Evolutionary conservation across 495 filamentous ascomycete genomes (phyloP).

Genomic region (Penicillium longicatenatum): DNA sequence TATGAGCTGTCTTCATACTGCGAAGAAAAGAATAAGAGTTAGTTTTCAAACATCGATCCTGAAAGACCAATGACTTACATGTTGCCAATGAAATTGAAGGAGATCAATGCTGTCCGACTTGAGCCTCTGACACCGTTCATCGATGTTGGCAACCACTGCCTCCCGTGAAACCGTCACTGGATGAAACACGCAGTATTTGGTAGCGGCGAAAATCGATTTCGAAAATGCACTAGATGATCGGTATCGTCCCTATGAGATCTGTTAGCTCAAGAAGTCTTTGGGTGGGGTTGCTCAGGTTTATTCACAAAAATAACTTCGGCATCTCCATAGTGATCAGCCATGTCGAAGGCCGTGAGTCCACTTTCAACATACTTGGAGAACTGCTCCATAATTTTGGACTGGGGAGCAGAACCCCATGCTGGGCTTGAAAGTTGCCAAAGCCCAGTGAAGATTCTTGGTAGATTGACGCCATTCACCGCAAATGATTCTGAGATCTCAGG

Average conservation of each 20-base stretch:
- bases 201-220: slow-evolving; percentile 37
- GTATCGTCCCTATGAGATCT: slow-evolving; percentile 39
- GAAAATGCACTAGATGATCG: slow-evolving; percentile 29
- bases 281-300: slow-evolving; percentile 2
- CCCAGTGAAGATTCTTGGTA: slow-evolving; percentile 45
- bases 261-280: slow-evolving; percentile 17
- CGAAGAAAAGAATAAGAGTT: background rate
- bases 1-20: slow-evolving; percentile 45
- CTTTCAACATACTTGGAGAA: slow-evolving; percentile 28
- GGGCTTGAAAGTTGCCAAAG: slow-evolving; percentile 49
- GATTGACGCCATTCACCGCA: slow-evolving; percentile 25
- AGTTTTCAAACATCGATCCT: background rate
- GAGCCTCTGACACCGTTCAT: slow-evolving; percentile 38
- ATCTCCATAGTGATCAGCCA: slow-evolving; percentile 52
- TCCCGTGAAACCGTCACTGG: slow-evolving; percentile 32
- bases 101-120: slow-evolving; percentile 38
- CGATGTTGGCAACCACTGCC: slow-evolving; percentile 34
- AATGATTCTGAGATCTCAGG: slow-evolving; percentile 29
- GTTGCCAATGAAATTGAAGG: slow-evolving; percentile 50
- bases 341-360: slow-evolving; percentile 38
- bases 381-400: slow-evolving; percentile 23
- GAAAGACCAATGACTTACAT: slow-evolving; percentile 29
- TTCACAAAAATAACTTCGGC: slow-evolving; percentile 36
- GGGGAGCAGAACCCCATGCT: slow-evolving; percentile 44
- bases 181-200: slow-evolving; percentile 43